Base-by-base conservation (phyloP, 2,329 filamentous ascomycete species). In the Fusarium mangiferae region DNA sequence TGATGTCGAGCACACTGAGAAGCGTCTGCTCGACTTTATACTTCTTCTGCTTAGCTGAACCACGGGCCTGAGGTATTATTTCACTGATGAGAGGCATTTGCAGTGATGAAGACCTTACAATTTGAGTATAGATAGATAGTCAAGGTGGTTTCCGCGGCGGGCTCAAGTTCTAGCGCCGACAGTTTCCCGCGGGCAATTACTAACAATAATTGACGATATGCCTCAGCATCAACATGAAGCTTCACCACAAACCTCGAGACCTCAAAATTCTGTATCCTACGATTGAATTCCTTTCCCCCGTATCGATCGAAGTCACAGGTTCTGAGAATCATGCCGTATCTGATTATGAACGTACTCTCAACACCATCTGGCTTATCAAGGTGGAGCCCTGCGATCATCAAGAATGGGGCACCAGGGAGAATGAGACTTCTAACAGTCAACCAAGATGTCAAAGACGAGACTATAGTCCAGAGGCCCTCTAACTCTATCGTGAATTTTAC, bases 181-280 rank as follows among this genome's bases (percentile, higher is more conserved):
- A 42, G 36, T 68, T 68, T 30, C 18, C 51, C 46, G 66, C 39
- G 67, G 67, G 22, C 39, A 45, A 62, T 46, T 46, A 39, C 60
- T 39, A 68, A 68, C 18, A 51, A 18, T 15, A 51, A 38, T 7
- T 39, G 26, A 20, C 33, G 33, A 38, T 42, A 24, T 51, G 26
- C 42, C 56, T 38, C 42, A 59, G 39, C 14, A 51, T 36, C 8
- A 20, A 28, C 42, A 17, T 33, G 30, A n/a, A 42, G 33, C 22
- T 41, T 41, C 17, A 54, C 13, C 15, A 20, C 15, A 18, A 7
- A 5, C 9, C 1, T 30, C 1, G 12, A 36, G n/a, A 12, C 15
- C 10, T 28, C 51, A 10, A n/a, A 22, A 30, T 18, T 14, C 20
- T 14, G 6, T 26, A 18, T n/a, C 20, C 12, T 10, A 15, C 22